Conservation (phyloP, 192 early-diverging fungal genomes). For the Rhizophagus sp. region DNA sequence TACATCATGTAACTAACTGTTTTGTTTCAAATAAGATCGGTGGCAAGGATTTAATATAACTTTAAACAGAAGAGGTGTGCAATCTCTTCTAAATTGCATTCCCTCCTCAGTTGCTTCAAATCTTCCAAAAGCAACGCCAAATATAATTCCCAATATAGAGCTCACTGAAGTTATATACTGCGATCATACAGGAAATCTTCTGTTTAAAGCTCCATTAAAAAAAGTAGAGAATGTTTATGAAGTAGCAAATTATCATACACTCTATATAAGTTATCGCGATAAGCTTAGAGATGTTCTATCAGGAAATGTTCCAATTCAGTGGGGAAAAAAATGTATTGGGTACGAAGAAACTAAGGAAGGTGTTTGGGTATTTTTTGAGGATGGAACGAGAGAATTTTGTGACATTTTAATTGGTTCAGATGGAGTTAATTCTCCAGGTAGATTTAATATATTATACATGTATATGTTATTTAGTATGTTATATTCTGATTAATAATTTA, state of each 20-base stretch:
- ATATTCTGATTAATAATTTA: not conserved
- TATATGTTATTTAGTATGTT: not conserved
- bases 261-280: too few species aligned
- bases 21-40: too few species aligned
- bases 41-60: not conserved
- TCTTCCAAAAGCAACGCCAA: not conserved
- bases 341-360: conserved; percentile 9
- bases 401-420: conserved; percentile 1
- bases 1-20: too few species aligned
- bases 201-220: not conserved
- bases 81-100: too few species aligned
- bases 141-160: not conserved
- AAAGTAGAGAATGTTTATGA: not conserved
- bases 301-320: not conserved
- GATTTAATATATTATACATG: too few species aligned
- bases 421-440: conserved; percentile 13
- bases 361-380: conserved; percentile 3
- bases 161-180: not conserved
- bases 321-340: not conserved
- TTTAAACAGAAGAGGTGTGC: not conserved
- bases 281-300: not conserved
- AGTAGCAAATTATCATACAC: too few species aligned
- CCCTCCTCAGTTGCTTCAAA: too few species aligned
- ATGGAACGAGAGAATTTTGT: conserved; percentile 7
- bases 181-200: not conserved